Conservation (phyloP, 192 early-diverging fungal genomes). For the Chytriomyces confervae region DNA sequence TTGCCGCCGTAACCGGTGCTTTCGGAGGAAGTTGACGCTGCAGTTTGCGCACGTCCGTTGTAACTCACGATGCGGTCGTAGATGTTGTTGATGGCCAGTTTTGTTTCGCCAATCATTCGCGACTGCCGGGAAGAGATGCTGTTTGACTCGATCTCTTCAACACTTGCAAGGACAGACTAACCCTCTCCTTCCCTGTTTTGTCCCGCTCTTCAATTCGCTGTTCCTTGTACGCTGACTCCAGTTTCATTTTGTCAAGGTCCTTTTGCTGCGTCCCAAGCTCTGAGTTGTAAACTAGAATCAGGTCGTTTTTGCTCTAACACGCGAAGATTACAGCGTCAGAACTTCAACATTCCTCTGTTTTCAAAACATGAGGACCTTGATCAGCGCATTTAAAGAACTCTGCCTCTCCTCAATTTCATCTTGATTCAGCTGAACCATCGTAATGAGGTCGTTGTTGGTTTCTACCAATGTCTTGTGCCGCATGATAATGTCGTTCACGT, state of each 20-base stretch:
- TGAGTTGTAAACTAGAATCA: conserved; percentile 65
- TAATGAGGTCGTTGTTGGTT: conserved; percentile 61
- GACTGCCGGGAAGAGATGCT: conserved; percentile 31
- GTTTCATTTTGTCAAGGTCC: conserved; percentile 57
- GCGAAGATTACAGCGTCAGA: background rate
- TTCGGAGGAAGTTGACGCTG: background rate
- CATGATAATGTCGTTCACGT: conserved; percentile 69
- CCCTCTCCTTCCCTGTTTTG: conserved; percentile 61
- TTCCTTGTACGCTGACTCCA: conserved; percentile 58
- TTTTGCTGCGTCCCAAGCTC: conserved; percentile 64
- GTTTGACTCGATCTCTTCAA: background rate
- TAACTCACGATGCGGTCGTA: conserved; percentile 50
- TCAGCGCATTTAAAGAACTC: conserved; percentile 44
- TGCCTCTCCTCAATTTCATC: conserved; percentile 60
- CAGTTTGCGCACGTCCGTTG: conserved; percentile 1
- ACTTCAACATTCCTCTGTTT: background rate
- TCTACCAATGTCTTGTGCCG: conserved; percentile 66
- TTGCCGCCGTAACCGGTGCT: background rate
- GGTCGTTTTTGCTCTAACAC: conserved; percentile 59
- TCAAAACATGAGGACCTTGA: conserved; percentile 47
- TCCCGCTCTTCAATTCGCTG: conserved; percentile 58
- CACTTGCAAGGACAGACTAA: conserved; percentile 12
- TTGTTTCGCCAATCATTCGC: conserved; percentile 61
- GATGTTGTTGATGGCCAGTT: conserved; percentile 68
- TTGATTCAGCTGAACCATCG: conserved; percentile 46